Evolutionary conservation across 2,329 filamentous ascomycete species (phyloP).

Genomic region (Knufia petricola): DNA sequence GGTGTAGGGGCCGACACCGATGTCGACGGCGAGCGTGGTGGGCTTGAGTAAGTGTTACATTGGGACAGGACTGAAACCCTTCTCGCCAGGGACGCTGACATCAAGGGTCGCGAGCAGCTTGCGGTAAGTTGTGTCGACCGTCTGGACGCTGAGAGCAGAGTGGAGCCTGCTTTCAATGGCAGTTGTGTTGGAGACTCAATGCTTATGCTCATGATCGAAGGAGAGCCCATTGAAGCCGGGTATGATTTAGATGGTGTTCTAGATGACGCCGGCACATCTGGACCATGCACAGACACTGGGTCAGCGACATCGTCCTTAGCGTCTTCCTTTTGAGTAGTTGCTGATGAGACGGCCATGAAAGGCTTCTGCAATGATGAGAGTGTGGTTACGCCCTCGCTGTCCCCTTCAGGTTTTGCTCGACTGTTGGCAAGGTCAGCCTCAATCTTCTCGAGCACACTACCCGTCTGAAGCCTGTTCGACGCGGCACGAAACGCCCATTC

Average conservation of each 20-base stretch:
- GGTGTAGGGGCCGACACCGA: too few relatives aligned
- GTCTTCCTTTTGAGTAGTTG: background rate
- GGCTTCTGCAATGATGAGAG: background rate
- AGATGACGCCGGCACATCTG: background rate
- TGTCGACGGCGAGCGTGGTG: background rate
- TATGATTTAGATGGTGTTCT: background rate
- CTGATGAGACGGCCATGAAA: background rate
- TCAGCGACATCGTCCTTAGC: background rate
- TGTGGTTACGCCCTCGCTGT: background rate
- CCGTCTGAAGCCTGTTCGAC: background rate
- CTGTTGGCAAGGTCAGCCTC: background rate
- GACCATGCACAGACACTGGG: background rate
- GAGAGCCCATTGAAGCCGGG: background rate
- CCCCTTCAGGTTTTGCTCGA: background rate
- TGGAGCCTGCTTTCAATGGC: background rate
- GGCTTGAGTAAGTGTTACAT: background rate
- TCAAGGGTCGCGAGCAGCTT: background rate
- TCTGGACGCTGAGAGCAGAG: background rate
- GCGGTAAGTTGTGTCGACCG: background rate
- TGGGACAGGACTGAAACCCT: background rate
- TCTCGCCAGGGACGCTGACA: background rate
- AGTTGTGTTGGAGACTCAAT: background rate
- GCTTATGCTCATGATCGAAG: background rate
- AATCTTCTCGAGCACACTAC: conserved; percentile 1
- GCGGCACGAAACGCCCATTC: background rate